Evolutionary conservation across 2,329 filamentous ascomycete genomes (phyloP).

Genomic region (Pseudocercospora pini-densiflorae): DNA sequence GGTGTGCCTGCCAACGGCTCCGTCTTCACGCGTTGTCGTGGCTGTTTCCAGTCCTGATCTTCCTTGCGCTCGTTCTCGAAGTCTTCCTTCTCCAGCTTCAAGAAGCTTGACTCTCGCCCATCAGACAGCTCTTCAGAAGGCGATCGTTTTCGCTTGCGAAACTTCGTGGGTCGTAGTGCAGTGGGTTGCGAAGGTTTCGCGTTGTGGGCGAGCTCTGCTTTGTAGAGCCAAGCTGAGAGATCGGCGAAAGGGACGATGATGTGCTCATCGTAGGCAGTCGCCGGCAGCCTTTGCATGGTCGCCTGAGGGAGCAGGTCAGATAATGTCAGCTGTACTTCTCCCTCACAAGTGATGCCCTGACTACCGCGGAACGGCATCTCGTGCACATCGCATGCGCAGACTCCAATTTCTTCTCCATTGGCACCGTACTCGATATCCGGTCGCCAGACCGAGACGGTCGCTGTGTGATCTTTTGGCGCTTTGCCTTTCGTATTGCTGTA

Average conservation of each 20-base stretch:
- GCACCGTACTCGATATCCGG: constrained; percentile 28
- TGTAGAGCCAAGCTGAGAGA: constrained; percentile 13
- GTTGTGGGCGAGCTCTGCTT: background rate
- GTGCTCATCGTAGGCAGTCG: constrained; percentile 9
- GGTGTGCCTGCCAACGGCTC: background rate
- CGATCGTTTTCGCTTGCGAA: constrained; percentile 27
- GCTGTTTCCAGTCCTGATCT: constrained; percentile 16
- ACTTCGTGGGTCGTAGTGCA: constrained; percentile 5
- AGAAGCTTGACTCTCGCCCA: constrained; percentile 19
- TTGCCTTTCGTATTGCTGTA: constrained; percentile 28
- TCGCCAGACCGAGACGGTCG: constrained; percentile 41
- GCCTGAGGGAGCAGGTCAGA: constrained; percentile 22
- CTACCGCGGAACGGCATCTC: constrained; percentile 15
- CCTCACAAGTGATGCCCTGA: constrained; percentile 14
- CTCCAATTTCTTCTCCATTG: constrained; percentile 29
- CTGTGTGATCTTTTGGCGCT: constrained; percentile 25
- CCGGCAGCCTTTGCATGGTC: constrained; percentile 9
- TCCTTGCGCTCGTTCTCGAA: constrained; percentile 11
- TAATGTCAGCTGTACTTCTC: constrained; percentile 20
- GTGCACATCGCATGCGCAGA: constrained; percentile 20
- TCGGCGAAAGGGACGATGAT: constrained; percentile 25
- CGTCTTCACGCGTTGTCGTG: background rate
- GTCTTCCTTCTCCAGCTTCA: constrained; percentile 21
- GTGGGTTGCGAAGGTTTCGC: background rate
- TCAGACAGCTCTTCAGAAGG: constrained; percentile 25